A percentile compares a stretch with the other conserved stretches of the same genome.
These are phyloP conservation scores for Tardiomyces blankii DNA, from an alignment of 1,139 yeast species.

Conservation along the genomic window DNA sequence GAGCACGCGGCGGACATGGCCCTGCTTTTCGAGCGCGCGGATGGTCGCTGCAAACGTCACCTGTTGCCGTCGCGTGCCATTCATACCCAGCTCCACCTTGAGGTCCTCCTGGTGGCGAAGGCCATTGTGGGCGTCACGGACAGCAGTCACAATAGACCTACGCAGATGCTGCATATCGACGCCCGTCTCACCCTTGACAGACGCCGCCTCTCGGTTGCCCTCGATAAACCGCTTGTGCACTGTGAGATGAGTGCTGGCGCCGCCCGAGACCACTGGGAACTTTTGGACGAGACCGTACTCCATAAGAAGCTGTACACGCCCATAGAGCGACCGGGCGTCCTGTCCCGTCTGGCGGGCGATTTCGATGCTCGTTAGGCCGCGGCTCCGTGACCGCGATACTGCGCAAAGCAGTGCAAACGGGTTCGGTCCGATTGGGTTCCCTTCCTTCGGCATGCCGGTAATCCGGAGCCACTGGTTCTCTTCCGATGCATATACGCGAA, in stretches of 20 bases:
- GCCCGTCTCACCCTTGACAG: constrained; percentile 17
- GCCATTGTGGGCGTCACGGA: constrained; percentile 56
- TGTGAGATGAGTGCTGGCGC: constrained; percentile 23
- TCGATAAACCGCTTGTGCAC: constrained; percentile 20
- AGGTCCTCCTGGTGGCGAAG: constrained; percentile 58
- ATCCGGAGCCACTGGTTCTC: constrained; percentile 26
- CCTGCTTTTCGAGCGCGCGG: background rate
- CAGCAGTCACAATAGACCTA: constrained; percentile 39
- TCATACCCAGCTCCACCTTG: constrained; percentile 41
- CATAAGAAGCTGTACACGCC: constrained; percentile 22
- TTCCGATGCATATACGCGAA: constrained; percentile 23
- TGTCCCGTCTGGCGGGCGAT: constrained; percentile 27
- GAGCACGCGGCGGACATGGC: background rate
- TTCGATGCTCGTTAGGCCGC: constrained; percentile 28
- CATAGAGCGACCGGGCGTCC: constrained; percentile 30
- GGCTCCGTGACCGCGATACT: constrained; percentile 24
- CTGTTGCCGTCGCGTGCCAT: background rate
- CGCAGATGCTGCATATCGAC: constrained; percentile 30
- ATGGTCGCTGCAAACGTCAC: background rate
- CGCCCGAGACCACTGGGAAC: constrained; percentile 23
- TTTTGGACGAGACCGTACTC: constrained; percentile 25
- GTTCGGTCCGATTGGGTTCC: constrained; percentile 21
- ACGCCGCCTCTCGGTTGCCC: constrained; percentile 6
- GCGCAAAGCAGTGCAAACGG: constrained; percentile 28
- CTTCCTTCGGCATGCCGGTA: constrained; percentile 24